Evolutionary conservation across 371 early-diverging fungal species (phyloP).

Genomic region (Haplosporangium sp.): DNA sequence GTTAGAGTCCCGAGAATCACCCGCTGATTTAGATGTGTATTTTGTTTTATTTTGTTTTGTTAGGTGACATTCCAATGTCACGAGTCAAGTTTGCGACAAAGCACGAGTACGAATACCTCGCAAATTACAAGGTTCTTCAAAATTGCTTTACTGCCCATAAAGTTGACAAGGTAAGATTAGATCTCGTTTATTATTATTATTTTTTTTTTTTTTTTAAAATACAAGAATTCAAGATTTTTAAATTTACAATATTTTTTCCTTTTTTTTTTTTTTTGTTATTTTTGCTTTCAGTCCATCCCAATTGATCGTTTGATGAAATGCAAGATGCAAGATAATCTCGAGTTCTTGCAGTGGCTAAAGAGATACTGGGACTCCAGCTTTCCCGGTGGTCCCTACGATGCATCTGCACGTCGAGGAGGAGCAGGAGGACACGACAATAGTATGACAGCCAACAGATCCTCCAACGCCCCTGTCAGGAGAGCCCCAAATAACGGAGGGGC

Average conservation of each 20-base stretch:
- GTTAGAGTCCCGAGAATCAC: not conserved
- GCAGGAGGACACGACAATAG: conserved; percentile 3
- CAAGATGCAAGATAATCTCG: conserved; percentile 97
- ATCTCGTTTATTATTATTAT: not conserved
- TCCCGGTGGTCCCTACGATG: conserved; percentile 89
- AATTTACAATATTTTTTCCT: not conserved
- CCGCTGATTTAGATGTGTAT: not conserved
- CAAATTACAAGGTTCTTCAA: conserved; percentile 88
- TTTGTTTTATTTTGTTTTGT: not conserved
- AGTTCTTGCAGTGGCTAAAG: conserved; percentile 96
- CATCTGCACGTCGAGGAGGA: conserved; percentile 80
- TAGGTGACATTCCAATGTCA: conserved; percentile 71
- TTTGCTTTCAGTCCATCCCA: conserved; percentile 72
- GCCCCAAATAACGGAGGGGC: conserved; percentile 26
- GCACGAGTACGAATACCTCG: conserved; percentile 85
- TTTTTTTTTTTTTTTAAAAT: not conserved
- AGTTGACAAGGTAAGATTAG: conserved; percentile 61
- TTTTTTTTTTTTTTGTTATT: not conserved
- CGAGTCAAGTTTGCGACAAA: conserved; percentile 85
- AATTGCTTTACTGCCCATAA: conserved; percentile 72
- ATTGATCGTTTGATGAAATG: conserved; percentile 90
- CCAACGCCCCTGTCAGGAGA: conserved; percentile 22
- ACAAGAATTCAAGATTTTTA: too few relatives aligned
- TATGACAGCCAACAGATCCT: conserved; percentile 27
- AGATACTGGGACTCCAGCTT: conserved; percentile 87